Conservation (phyloP, 257 asterid genomes). For the Gynochthodes officinalis region DNA sequence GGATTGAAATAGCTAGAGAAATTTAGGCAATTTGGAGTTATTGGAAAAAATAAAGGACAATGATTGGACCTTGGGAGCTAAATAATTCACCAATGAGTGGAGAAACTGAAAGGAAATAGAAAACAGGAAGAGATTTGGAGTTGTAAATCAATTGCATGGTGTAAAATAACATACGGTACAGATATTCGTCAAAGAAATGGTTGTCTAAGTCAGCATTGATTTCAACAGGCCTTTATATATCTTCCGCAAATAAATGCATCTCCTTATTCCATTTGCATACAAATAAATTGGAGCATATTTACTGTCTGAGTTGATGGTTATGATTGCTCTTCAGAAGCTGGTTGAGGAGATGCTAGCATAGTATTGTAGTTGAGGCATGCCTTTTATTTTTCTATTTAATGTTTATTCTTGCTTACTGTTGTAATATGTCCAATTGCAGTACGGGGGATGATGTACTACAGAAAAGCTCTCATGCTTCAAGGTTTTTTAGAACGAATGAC, state of each 20-base stretch:
- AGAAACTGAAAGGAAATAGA: not conserved
- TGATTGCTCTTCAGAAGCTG: not conserved
- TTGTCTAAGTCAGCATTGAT: not conserved
- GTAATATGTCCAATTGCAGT: conserved; percentile 45
- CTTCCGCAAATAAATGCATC: not conserved
- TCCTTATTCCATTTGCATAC: not conserved
- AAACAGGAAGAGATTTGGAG: not conserved
- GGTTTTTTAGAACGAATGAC: conserved; percentile 68
- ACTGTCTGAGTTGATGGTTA: not conserved
- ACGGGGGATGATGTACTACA: conserved; percentile 99
- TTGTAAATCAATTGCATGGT: not conserved
- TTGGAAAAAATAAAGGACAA: not conserved
- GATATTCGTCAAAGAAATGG: not conserved
- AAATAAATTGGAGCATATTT: too few relatives aligned
- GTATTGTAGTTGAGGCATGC: conserved; percentile 3
- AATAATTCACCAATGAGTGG: not conserved
- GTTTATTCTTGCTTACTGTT: conserved; percentile 22
- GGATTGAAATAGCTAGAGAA: not conserved
- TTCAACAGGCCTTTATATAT: not conserved
- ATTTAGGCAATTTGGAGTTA: not conserved
- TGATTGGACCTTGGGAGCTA: not conserved
- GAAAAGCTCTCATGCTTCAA: conserved; percentile 98
- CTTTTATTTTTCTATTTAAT: conserved; percentile 14
- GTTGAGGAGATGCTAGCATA: not conserved
- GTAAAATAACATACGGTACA: not conserved